A percentile compares a stretch with the other conserved stretches of the same genome.
phyloP scores from a whole-genome alignment of 2,329 filamentous ascomycete species.

The Lasiodiplodia gonubiensis region DNA sequence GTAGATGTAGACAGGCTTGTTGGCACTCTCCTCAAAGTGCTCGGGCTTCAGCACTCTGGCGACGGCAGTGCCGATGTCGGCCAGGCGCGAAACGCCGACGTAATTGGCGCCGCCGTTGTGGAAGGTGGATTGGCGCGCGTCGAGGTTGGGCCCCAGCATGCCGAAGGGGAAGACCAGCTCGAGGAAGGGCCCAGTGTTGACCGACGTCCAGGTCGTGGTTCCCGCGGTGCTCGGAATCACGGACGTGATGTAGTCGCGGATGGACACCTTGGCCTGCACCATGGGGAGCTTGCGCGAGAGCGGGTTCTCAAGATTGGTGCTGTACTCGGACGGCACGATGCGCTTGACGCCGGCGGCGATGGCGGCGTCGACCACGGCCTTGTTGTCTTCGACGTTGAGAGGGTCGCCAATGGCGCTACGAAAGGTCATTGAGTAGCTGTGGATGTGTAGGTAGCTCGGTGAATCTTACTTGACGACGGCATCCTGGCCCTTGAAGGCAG shows the following conservation, averaged over 20 bases:
- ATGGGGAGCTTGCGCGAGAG: constrained; percentile 28
- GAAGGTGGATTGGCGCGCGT: background rate
- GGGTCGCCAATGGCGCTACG: constrained; percentile 15
- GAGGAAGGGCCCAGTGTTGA: constrained; percentile 6
- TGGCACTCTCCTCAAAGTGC: background rate
- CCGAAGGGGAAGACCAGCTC: background rate
- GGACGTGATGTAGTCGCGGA: constrained; percentile 28
- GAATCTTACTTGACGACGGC: constrained; percentile 16
- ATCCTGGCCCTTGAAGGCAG: constrained; percentile 21
- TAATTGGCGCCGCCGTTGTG: constrained; percentile 9
- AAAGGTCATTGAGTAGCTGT: background rate
- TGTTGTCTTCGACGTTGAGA: background rate
- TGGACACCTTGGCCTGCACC: constrained; percentile 29
- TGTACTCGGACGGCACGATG: constrained; percentile 45
- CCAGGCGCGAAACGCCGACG: background rate
- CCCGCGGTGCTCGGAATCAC: background rate
- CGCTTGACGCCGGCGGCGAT: constrained; percentile 42
- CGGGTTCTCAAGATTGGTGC: constrained; percentile 28
- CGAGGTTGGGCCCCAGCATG: background rate
- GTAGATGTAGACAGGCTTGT: constrained; percentile 6
- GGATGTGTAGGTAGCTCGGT: background rate
- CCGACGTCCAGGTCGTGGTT: background rate
- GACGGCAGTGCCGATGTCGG: background rate
- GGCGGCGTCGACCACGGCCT: constrained; percentile 42
- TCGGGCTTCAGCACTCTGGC: background rate